Conservation (phyloP, 768 basidiomycete genomes). For the Suillus subluteus region DNA sequence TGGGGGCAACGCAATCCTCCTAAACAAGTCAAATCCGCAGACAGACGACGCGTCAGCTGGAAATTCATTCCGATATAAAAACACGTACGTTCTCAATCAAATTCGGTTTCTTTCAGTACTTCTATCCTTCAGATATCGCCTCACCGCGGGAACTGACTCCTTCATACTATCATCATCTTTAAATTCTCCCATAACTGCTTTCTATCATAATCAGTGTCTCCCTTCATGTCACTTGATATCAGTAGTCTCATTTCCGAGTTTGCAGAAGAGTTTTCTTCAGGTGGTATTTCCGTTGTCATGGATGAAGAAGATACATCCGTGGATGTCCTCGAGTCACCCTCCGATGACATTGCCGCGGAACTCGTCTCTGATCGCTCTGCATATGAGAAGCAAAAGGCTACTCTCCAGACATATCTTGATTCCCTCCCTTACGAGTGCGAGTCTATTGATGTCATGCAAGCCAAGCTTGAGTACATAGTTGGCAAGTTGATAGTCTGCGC, state of each 20-base stretch:
- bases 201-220: not conserved
- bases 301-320: constrained; percentile 63
- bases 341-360: constrained; percentile 31
- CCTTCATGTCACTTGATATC: constrained; percentile 21
- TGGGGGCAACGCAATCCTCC: constrained; percentile 9
- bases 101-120: constrained; percentile 17
- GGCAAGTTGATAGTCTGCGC: constrained; percentile 70
- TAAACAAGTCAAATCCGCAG: constrained; percentile 9
- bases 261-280: constrained; percentile 20
- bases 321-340: constrained; percentile 45
- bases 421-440: constrained; percentile 78
- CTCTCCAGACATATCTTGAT: constrained; percentile 67
- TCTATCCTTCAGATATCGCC: not conserved
- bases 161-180: not conserved
- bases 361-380: constrained; percentile 37
- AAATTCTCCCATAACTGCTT: constrained; percentile 5
- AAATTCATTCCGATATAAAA: constrained; percentile 14
- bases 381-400: constrained; percentile 59
- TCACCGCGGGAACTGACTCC: not conserved
- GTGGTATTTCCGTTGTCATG: constrained; percentile 42
- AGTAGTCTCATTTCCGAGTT: constrained; percentile 31
- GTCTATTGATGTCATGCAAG: constrained; percentile 70
- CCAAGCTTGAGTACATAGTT: constrained; percentile 68
- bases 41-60: constrained; percentile 35
- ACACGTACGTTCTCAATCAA: constrained; percentile 28